A percentile compares a stretch with the other conserved stretches of the same genome.
These are phyloP conservation scores for Entrophospora sp. DNA, from an alignment of 192 early-diverging fungal species.

Conservation along the genomic window DNA sequence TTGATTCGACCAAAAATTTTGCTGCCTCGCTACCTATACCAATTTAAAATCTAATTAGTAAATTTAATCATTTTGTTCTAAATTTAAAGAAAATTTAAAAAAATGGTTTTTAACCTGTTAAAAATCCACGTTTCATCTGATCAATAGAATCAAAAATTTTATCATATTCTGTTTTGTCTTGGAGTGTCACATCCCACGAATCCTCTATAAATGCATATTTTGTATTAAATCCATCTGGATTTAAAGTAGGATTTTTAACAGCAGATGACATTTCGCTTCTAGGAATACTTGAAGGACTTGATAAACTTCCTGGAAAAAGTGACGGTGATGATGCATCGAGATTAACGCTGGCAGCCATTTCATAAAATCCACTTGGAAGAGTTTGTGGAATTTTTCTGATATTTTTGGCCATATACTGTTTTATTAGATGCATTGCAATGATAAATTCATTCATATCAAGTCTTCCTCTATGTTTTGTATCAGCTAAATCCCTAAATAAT, in stretches of 20 bases:
- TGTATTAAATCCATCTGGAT: not conserved
- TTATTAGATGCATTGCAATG: conserved; percentile 85
- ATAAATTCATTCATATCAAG: conserved; percentile 78
- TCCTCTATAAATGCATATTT: not conserved
- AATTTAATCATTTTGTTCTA: not conserved
- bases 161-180: conserved; percentile 69
- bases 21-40: conserved; percentile 59
- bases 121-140: conserved; percentile 42
- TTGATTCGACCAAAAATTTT: conserved; percentile 72
- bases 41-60: too few species aligned
- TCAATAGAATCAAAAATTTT: conserved; percentile 73
- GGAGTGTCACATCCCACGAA: conserved; percentile 66
- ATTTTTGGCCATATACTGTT: conserved; percentile 67
- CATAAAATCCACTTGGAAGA: conserved; percentile 44
- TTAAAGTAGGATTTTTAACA: not conserved
- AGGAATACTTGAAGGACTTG: not conserved
- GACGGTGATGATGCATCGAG: conserved; percentile 20
- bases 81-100: not conserved
- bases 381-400: conserved; percentile 56
- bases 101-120: conserved; percentile 45
- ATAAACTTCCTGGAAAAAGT: not conserved
- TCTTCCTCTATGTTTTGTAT: conserved; percentile 59
- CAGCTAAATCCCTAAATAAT: conserved; percentile 58
- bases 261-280: conserved; percentile 18
- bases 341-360: conserved; percentile 20